A percentile compares a stretch with the other conserved stretches of the same genome.
Evolutionary conservation across 306 rosid genomes (phyloP).

Genomic region (Dryas alaskensis): DNA sequence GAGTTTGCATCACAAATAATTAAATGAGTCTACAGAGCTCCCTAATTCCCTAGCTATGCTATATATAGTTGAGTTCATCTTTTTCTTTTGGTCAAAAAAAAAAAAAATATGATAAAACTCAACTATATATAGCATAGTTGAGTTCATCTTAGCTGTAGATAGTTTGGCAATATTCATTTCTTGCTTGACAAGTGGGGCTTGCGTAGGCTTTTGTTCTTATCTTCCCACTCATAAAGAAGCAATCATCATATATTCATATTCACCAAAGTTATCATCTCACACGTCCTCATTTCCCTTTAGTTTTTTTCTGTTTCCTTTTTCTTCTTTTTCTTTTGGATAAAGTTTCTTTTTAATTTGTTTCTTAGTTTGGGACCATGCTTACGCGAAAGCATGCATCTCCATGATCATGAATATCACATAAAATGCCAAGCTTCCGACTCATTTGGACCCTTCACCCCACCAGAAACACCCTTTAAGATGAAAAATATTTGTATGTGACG

Average conservation of each 20-base stretch:
- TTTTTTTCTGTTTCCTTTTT: not conserved
- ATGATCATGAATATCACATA: no score
- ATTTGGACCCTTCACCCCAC: no score
- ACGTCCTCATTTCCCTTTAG: not conserved
- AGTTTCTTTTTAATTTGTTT: not conserved
- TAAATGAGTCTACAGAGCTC: not conserved
- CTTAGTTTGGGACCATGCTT: not conserved
- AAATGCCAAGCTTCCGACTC: no score
- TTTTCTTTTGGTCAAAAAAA: no score
- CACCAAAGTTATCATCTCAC: constrained; percentile 23
- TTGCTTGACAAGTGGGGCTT: constrained; percentile 33
- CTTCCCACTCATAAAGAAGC: constrained; percentile 21
- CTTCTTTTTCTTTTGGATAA: constrained; percentile 13
- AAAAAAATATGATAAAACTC: no score
- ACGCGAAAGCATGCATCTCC: no score
- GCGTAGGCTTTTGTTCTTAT: constrained; percentile 35
- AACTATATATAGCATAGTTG: not conserved
- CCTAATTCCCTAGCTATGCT: no score
- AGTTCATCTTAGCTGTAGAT: constrained; percentile 9
- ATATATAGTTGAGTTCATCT: no score
- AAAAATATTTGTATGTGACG: no score
- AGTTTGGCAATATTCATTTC: constrained; percentile 24
- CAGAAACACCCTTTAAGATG: no score
- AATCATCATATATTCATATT: constrained; percentile 13
- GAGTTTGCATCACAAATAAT: not conserved